Evolutionary conservation across 129 eudicot genomes (phyloP), one percentile per base, ranked within the genome.

Genomic region (Chrysanthemum seticuspe): DNA sequence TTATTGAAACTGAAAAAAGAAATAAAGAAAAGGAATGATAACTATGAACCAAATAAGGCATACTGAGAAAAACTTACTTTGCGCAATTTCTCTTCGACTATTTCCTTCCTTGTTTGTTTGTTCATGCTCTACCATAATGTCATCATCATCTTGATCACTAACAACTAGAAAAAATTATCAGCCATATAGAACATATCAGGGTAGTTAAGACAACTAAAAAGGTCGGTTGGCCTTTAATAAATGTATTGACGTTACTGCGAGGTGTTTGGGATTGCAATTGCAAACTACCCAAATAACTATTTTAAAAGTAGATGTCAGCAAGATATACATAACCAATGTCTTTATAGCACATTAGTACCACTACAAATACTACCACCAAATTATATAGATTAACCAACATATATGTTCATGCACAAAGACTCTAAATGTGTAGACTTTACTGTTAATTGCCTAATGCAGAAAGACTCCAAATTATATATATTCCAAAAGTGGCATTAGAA

Each of bases 81-180:
- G 5, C 34, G 34, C 34, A 29, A 4, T 29, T 29, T 29, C 34
- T 29, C 34, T 29, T 29, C 34, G 1, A 94, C 94, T 72, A 90
- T 86, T 80, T 95, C 99, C 84, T 85, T 95, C 82, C 83, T 89
- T 74, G 89, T 29, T 29, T 29, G 27, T 82, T 40, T 80, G 83
- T 77, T 87, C 98, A 80, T 87, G 98, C 76, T 87, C 98, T 54
- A 0, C 92, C 95, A 93, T 63, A 64, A 93, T 97, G 2, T 95
- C 99, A 11, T 94, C 99, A 0, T 87, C 92, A 1, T 87, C 91
- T 13, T 85, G 91, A 55, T 79, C 85, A 79, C 90, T 79, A 56
- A 64, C 29, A 68, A 67, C 77, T 75, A 14, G 78, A 66, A 12
- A 36, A 54, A 21, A 2, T 12, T 13, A 36, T 48, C 13, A 67